Evolutionary conservation across 805 yeast genomes (phyloP).

Genomic region (Starmerella asiatica): DNA sequence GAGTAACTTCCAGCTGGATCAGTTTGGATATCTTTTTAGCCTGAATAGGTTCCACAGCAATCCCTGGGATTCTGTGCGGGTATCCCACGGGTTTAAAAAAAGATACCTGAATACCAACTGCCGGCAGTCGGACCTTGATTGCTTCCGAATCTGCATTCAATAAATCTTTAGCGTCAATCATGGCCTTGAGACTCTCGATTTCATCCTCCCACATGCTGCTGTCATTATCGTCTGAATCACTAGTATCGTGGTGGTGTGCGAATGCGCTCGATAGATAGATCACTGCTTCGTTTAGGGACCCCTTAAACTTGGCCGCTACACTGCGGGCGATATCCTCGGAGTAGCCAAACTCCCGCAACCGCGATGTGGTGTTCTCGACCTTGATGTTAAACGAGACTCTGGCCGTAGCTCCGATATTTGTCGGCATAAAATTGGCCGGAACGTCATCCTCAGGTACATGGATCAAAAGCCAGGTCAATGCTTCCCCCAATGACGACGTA

Average conservation of each 20-base stretch:
- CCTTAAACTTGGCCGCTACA: slow-evolving; percentile 29
- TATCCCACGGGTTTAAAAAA: slow-evolving; percentile 41
- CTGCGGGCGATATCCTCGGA: slow-evolving; percentile 49
- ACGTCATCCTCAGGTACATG: slow-evolving; percentile 92
- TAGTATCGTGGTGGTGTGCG: slow-evolving; percentile 14
- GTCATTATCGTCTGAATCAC: slow-evolving; percentile 4
- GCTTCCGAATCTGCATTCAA: background rate
- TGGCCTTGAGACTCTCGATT: slow-evolving; percentile 47
- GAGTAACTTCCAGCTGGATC: slow-evolving; percentile 26
- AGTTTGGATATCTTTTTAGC: slow-evolving; percentile 24
- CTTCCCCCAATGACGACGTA: slow-evolving; percentile 34
- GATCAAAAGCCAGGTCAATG: slow-evolving; percentile 65
- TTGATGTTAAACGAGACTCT: slow-evolving; percentile 38
- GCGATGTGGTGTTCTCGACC: slow-evolving; percentile 43
- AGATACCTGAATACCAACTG: slow-evolving; percentile 10
- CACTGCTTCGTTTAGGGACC: slow-evolving; percentile 30
- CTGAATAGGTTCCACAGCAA: slow-evolving; percentile 37
- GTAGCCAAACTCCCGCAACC: slow-evolving; percentile 54
- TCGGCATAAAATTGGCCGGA: slow-evolving; percentile 36
- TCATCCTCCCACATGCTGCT: slow-evolving; percentile 62
- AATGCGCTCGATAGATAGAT: slow-evolving; percentile 27
- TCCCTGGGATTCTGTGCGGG: slow-evolving; percentile 59
- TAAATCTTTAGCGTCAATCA: slow-evolving; percentile 37
- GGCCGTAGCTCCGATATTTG: slow-evolving; percentile 24
- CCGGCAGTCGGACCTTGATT: slow-evolving; percentile 8